Evolutionary conservation across 1,284 basidiomycete genomes (phyloP).

Genomic region (Trichosporon ovoides): DNA sequence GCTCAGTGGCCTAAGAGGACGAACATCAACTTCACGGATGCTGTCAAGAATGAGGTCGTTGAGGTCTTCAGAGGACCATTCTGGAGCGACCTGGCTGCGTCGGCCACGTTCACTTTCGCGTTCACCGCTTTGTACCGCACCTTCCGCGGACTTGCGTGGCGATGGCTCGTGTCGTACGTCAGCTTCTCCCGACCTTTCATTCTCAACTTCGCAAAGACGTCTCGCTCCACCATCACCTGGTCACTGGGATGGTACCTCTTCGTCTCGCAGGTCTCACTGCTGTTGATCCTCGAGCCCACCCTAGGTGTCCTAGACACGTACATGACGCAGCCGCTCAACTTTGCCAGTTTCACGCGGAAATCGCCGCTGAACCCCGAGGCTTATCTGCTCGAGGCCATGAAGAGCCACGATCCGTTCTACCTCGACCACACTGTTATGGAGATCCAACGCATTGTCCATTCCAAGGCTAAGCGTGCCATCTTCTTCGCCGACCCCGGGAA

Average conservation of each 20-base stretch:
- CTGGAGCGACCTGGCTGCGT: not conserved
- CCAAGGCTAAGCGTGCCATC: constrained; percentile 25
- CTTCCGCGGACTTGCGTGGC: constrained; percentile 3
- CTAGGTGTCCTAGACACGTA: constrained; percentile 34
- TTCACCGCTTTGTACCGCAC: constrained; percentile 2
- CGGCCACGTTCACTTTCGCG: not conserved
- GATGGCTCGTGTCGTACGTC: constrained; percentile 16
- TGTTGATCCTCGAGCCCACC: constrained; percentile 28
- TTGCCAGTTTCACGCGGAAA: constrained; percentile 31
- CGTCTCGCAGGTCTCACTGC: constrained; percentile 23
- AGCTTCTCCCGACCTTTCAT: constrained; percentile 32
- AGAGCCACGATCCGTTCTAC: constrained; percentile 32
- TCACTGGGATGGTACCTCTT: constrained; percentile 28
- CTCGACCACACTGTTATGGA: constrained; percentile 45
- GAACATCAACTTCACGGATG: constrained; percentile 1
- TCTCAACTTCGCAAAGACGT: constrained; percentile 36
- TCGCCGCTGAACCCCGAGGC: constrained; percentile 34
- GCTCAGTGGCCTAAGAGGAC: constrained; percentile 29
- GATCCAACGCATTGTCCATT: constrained; percentile 33
- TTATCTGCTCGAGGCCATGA: constrained; percentile 37
- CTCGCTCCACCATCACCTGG: constrained; percentile 25
- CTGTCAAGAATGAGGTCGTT: not conserved
- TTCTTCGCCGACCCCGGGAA: constrained; percentile 35
- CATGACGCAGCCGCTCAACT: constrained; percentile 39
- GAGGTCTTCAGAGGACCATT: not conserved